Base-by-base conservation (phyloP, 2,329 filamentous ascomycete genomes). In the Aotearoamyces nothofagi region DNA sequence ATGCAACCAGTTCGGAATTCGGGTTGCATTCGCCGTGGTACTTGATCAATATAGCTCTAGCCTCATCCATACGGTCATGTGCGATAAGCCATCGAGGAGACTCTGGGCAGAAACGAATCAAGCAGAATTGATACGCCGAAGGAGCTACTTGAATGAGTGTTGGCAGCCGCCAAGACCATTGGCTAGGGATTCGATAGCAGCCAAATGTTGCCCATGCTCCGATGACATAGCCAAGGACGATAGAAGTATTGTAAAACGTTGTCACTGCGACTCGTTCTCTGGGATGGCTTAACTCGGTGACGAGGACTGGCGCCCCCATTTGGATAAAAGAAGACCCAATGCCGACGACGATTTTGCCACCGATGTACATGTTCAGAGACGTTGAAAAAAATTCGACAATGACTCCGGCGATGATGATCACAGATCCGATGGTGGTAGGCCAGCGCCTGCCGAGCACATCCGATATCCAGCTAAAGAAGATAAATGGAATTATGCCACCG, bases 1-100 rank as follows among this genome's bases (percentile, higher is more conserved):
- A 54, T 28, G 58, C 52, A 3, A 65, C 61, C 9, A 53, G 48
- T n/a, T 28, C 10, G 5, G 50, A 36, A 33, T 60, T 51, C 26
- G 51, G 40, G 33, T 60, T 49, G 19, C 57, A 57, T 24, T 59
- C 55, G 14, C 61, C 57, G 38, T 70, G 70, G 40, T 66, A 69
- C 34, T 61, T 62, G 8, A 61, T 57, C 33, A 78, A 56, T 4
- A 65, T 60, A 5, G 55, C 49, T 11, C 62, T 50, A 1, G 65
- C 67, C 36, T 71, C 56, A 12, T 69, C 63, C 10, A 61, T 55
- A n/a, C 62, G 60, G 32, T 65, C 61, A 26, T 66, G 57, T 29
- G 58, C 57, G 35, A 63, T 63, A 13, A 68, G 49, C 64, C 63
- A 69, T 24, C 66, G 49, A 4, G 66, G 66, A 15, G 58, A 63